Percentiles rank a stretch among this genome's conserved stretches.
Conservation (phyloP, 345 rosid species). For the Melaleuca quinquenervia region DNA sequence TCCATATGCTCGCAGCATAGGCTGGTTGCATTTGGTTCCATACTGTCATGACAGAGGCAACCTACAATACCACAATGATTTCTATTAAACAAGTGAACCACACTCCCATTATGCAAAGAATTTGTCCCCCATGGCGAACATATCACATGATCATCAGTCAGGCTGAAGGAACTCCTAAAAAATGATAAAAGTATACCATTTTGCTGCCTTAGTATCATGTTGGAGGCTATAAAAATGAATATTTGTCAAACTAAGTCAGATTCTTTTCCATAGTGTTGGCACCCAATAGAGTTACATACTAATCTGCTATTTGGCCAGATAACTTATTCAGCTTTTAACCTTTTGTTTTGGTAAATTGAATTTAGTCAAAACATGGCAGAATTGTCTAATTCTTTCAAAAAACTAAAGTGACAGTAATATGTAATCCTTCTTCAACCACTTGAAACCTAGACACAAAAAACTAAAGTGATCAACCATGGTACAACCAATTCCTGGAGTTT, state of each 20-base stretch:
- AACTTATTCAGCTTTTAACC: not conserved
- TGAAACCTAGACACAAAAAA: too few relatives aligned
- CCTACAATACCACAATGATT: conserved; percentile 29
- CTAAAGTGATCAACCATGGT: too few relatives aligned
- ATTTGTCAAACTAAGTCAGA: not conserved
- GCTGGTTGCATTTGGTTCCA: conserved; percentile 89
- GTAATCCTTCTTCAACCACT: too few relatives aligned
- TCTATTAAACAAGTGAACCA: not conserved
- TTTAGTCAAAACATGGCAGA: not conserved
- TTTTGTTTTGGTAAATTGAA: not conserved
- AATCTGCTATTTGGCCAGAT: not conserved
- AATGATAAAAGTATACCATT: too few relatives aligned
- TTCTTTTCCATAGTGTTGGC: not conserved
- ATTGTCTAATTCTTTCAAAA: too few relatives aligned
- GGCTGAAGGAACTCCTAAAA: too few relatives aligned
- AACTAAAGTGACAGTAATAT: too few relatives aligned
- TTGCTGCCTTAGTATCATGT: too few relatives aligned
- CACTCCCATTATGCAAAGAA: not conserved
- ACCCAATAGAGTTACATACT: not conserved
- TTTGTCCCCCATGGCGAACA: too few relatives aligned
- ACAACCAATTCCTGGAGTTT: too few relatives aligned
- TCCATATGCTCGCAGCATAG: conserved; percentile 92
- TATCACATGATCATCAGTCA: too few relatives aligned
- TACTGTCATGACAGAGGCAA: conserved; percentile 94
- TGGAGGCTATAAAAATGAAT: not conserved